A percentile compares a stretch with the other conserved stretches of the same genome.
These are phyloP conservation scores for Arthroderma sp. DNA, from an alignment of 2,329 filamentous ascomycete species.

Conservation along the genomic window DNA sequence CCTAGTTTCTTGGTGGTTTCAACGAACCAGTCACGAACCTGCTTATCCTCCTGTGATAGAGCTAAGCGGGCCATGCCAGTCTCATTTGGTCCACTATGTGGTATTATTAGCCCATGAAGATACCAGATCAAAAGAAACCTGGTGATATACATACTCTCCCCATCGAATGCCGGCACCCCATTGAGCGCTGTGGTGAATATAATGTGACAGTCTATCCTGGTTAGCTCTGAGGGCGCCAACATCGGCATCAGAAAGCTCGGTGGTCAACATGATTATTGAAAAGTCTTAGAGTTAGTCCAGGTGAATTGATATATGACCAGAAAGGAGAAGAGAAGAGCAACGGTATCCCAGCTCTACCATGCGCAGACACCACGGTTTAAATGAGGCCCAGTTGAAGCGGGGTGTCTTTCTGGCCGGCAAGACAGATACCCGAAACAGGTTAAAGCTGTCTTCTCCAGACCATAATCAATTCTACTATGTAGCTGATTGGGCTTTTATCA, in stretches of 20 bases:
- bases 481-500: too few species aligned
- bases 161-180: conserved; percentile 55
- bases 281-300: too few species aligned
- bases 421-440: too few species aligned
- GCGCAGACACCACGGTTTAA: too few species aligned
- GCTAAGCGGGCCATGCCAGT: conserved; percentile 66
- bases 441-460: too few species aligned
- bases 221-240: conserved; percentile 44
- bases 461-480: too few species aligned
- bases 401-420: too few species aligned
- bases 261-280: conserved; percentile 21
- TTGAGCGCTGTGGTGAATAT: conserved; percentile 52
- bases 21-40: conserved; percentile 63
- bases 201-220: conserved; percentile 46
- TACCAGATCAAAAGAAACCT: not conserved
- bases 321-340: too few species aligned
- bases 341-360: too few species aligned
- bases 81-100: conserved; percentile 37
- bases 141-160: conserved; percentile 44
- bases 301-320: too few species aligned
- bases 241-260: conserved; percentile 37
- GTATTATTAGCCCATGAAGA: not conserved
- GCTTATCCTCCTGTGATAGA: conserved; percentile 57
- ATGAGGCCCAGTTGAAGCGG: too few species aligned
- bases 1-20: conserved; percentile 48